A percentile compares a stretch with the other conserved stretches of the same genome.
Conservation (phyloP, 257 asterid genomes). For the Handroanthus guayacan region DNA sequence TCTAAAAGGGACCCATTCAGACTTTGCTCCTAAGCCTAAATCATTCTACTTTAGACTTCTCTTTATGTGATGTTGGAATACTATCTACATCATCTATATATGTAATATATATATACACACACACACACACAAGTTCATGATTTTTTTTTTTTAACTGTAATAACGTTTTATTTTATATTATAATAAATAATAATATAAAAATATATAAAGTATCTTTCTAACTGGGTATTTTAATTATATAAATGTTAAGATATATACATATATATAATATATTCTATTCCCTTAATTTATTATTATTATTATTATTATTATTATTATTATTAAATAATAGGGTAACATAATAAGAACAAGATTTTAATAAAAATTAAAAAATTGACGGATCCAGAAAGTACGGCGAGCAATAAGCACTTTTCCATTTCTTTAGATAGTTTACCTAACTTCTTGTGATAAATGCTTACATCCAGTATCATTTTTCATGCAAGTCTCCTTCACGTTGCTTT, state of each 20-base stretch:
- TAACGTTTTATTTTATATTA: too few relatives aligned
- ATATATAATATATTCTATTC: background rate
- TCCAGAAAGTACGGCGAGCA: slow-evolving; percentile 52
- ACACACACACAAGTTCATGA: background rate
- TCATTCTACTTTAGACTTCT: slow-evolving; percentile 67
- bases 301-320: too few relatives aligned
- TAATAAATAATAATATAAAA: too few relatives aligned
- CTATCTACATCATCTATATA: slow-evolving; percentile 13
- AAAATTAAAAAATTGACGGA: slow-evolving; percentile 39
- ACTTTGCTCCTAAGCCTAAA: slow-evolving; percentile 70
- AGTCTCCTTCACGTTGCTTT: slow-evolving; percentile 62
- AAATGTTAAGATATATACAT: background rate
- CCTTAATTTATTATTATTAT: too few relatives aligned
- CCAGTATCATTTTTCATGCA: slow-evolving; percentile 53
- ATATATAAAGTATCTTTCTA: too few relatives aligned
- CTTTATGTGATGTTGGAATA: slow-evolving; percentile 38
- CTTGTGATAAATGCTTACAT: slow-evolving; percentile 16
- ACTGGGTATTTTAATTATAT: too few relatives aligned
- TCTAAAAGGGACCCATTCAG: slow-evolving; percentile 54
- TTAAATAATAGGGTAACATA: background rate
- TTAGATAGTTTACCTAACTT: slow-evolving; percentile 47
- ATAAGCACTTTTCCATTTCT: slow-evolving; percentile 29
- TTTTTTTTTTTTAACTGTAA: too few relatives aligned
- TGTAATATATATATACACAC: background rate
- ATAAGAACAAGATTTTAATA: slow-evolving; percentile 25